A percentile compares a stretch with the other conserved stretches of the same genome.
phyloP scores from a whole-genome alignment of 176 grass and related monocot genomes.

The Areca catechu region DNA sequence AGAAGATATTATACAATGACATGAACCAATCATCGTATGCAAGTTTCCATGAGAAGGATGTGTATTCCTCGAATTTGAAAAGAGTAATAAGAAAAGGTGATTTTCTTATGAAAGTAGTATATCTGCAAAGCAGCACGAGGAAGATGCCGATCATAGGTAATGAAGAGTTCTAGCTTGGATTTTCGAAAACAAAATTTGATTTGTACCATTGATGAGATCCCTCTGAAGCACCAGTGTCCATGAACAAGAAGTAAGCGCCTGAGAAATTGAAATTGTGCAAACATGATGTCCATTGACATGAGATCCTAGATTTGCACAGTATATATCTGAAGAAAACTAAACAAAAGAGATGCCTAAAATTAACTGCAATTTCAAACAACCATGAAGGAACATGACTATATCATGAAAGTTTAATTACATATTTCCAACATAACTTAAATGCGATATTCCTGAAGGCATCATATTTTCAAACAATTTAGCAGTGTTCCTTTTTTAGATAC shows the following conservation, averaged over 20 bases:
- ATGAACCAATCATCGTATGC: conserved; percentile 98
- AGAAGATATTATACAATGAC: conserved; percentile 92
- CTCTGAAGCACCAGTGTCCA: conserved; percentile 92
- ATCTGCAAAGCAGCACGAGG: conserved; percentile 48
- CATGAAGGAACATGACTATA: too few species aligned
- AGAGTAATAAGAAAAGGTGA: conserved; percentile 87
- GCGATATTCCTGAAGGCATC: too few species aligned
- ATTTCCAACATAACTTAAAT: too few species aligned
- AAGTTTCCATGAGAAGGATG: conserved; percentile 83
- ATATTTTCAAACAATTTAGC: too few species aligned
- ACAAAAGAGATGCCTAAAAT: too few species aligned
- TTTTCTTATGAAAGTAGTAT: conserved; percentile 99
- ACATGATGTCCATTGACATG: conserved; percentile 86
- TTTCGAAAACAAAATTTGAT: neutral
- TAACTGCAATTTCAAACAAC: too few species aligned
- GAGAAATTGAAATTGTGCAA: conserved; percentile 81
- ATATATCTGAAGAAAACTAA: too few species aligned
- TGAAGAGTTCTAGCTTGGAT: conserved; percentile 15
- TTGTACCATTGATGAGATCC: conserved; percentile 93
- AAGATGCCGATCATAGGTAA: conserved; percentile 18
- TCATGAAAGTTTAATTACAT: too few species aligned
- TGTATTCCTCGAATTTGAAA: conserved; percentile 85
- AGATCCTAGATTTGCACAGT: conserved; percentile 49
- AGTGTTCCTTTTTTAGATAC: too few species aligned
- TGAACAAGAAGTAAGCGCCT: conserved; percentile 85